phyloP scores from a whole-genome alignment of 257 asterid species.

The Solanum etuberosum region DNA sequence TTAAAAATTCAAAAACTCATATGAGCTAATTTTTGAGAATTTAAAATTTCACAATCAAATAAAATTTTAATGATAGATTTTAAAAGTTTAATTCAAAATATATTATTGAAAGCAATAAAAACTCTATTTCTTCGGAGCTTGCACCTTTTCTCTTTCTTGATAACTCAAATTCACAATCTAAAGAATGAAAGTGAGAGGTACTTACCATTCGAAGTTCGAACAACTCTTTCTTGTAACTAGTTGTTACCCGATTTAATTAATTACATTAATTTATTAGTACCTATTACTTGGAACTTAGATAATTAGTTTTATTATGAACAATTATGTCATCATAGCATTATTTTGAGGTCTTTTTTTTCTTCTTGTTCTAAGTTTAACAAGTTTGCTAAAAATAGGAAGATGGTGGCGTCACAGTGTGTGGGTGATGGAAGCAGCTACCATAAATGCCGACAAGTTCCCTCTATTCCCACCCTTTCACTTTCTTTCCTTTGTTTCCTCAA shows the following conservation, averaged over 20 bases:
- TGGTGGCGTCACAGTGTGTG: not conserved
- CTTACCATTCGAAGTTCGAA: too few relatives aligned
- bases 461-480: constrained; percentile 1
- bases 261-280: not conserved
- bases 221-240: too few relatives aligned
- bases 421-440: constrained; percentile 14
- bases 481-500: constrained; percentile 6
- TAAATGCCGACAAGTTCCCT: constrained; percentile 24
- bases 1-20: too few relatives aligned
- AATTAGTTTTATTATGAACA: not conserved
- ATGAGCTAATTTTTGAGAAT: not conserved
- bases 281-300: not conserved
- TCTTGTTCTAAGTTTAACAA: not conserved
- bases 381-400: not conserved
- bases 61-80: not conserved
- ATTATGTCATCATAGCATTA: not conserved
- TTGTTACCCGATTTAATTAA: not conserved
- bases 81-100: too few relatives aligned
- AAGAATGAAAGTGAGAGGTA: not conserved
- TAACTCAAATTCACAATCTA: too few relatives aligned
- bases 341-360: not conserved
- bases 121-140: not conserved
- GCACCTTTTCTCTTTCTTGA: not conserved
- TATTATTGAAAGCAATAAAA: not conserved
- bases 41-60: rapidly evolving